Evolutionary conservation across 305 asterid genomes (phyloP).

Genomic region (Caryopteris hybrid): DNA sequence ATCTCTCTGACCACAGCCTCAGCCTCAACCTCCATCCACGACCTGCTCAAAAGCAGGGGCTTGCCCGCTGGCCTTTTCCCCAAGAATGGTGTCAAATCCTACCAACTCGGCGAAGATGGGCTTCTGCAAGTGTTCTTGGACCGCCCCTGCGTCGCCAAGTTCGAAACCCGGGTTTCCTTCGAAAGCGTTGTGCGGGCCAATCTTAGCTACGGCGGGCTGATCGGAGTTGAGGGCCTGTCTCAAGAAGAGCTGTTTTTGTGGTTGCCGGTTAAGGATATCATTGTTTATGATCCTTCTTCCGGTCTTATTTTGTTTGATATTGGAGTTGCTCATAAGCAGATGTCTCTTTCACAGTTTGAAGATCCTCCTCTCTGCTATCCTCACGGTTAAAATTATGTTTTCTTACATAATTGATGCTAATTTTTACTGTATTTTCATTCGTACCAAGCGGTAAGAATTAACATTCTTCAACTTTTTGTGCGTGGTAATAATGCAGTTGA

Average conservation of each 20-base stretch:
- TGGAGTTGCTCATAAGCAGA: slow-evolving; percentile 77
- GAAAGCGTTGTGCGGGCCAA: slow-evolving; percentile 75
- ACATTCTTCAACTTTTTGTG: neutral
- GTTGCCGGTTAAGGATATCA: slow-evolving; percentile 86
- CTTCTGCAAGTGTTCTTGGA: slow-evolving; percentile 61
- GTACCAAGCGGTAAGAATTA: too few species aligned
- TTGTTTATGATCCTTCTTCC: slow-evolving; percentile 73
- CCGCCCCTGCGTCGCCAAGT: slow-evolving; percentile 67
- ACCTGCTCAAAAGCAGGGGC: slow-evolving; percentile 65
- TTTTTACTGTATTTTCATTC: too few species aligned
- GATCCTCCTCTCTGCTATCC: slow-evolving; percentile 82
- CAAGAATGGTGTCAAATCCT: slow-evolving; percentile 59
- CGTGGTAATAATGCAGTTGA: slow-evolving; percentile 36
- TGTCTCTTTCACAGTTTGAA: slow-evolving; percentile 78
- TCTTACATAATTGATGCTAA: too few species aligned
- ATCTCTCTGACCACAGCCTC: neutral
- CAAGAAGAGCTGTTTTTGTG: slow-evolving; percentile 91
- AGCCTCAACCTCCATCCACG: slow-evolving; percentile 43
- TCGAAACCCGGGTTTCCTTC: slow-evolving; percentile 64
- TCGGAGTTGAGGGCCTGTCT: slow-evolving; percentile 71
- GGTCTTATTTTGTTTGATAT: slow-evolving; percentile 81
- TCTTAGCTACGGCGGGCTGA: slow-evolving; percentile 75
- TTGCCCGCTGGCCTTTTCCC: slow-evolving; percentile 84
- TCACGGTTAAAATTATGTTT: slow-evolving; percentile 27
- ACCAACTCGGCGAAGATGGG: slow-evolving; percentile 47